phyloP scores from a whole-genome alignment of 2,329 filamentous ascomycete genomes.

The Kalaharituber pfeilii region DNA sequence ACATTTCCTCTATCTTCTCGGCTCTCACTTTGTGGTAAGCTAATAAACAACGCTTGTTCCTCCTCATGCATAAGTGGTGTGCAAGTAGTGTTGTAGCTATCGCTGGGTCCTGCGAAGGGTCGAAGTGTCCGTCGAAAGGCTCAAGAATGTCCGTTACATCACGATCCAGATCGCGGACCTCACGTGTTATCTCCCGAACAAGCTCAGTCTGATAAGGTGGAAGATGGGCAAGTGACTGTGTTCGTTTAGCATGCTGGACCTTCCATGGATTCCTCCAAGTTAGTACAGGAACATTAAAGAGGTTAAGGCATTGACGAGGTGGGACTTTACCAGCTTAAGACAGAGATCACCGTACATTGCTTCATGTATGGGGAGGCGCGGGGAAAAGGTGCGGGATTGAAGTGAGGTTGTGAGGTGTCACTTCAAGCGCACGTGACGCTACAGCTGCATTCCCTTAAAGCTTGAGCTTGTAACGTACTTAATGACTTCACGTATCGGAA shows the following conservation, averaged over 20 bases:
- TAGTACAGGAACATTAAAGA: slow-evolving; percentile 2
- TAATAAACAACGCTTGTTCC: slow-evolving; percentile 88
- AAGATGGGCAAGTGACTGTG: slow-evolving; percentile 66
- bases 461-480: too few relatives aligned
- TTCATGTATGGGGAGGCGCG: background rate
- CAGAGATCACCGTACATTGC: slow-evolving; percentile 75
- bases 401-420: too few relatives aligned
- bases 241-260: slow-evolving; percentile 93
- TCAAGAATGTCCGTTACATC: slow-evolving; percentile 65
- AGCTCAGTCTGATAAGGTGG: slow-evolving; percentile 87
- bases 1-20: slow-evolving; percentile 82
- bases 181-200: slow-evolving; percentile 69
- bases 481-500: too few relatives aligned
- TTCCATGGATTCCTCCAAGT: slow-evolving; percentile 26
- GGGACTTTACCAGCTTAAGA: slow-evolving; percentile 53
- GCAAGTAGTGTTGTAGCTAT: slow-evolving; percentile 79
- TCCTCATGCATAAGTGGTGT: slow-evolving; percentile 83
- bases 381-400: background rate
- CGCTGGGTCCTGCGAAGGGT: slow-evolving; percentile 64
- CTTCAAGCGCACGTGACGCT: too few relatives aligned
- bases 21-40: slow-evolving; percentile 83
- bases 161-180: slow-evolving; percentile 83
- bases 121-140: slow-evolving; percentile 69
- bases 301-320: slow-evolving; percentile 1
- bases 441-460: too few relatives aligned